These are phyloP conservation scores for Spathaspora passalidarum DNA, from an alignment of 805 yeast species.

Conservation along the genomic window DNA sequence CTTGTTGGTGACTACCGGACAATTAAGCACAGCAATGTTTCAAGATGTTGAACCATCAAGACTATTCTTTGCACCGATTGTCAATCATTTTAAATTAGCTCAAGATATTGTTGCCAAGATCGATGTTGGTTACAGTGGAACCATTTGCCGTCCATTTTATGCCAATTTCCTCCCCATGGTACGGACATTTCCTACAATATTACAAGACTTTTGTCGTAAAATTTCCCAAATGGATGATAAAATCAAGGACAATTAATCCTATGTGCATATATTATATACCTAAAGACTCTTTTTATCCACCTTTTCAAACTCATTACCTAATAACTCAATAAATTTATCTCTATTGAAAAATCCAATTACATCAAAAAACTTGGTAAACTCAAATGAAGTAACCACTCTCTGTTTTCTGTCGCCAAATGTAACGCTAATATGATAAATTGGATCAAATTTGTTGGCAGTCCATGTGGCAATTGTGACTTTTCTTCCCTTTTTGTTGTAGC, in stretches of 20 bases:
- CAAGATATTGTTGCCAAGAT: slow-evolving; percentile 27
- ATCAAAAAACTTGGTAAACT: slow-evolving; percentile 44
- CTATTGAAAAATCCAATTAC: slow-evolving; percentile 35
- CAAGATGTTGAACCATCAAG: slow-evolving; percentile 40
- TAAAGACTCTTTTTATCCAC: slow-evolving; percentile 12
- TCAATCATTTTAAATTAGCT: slow-evolving; percentile 38
- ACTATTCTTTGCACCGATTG: slow-evolving; percentile 47
- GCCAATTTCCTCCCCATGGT: slow-evolving; percentile 43
- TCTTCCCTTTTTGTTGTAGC: slow-evolving; percentile 28
- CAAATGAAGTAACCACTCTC: slow-evolving; percentile 19
- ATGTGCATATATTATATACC: background rate
- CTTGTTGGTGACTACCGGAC: slow-evolving; percentile 49
- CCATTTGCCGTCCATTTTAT: slow-evolving; percentile 45
- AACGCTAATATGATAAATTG: slow-evolving; percentile 40
- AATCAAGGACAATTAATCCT: slow-evolving; percentile 14
- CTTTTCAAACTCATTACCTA: slow-evolving; percentile 11
- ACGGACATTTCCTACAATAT: slow-evolving; percentile 37
- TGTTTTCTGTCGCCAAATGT: slow-evolving; percentile 22
- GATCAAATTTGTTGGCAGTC: slow-evolving; percentile 41
- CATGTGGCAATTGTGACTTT: slow-evolving; percentile 39
- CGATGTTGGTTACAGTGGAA: slow-evolving; percentile 39
- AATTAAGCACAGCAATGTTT: slow-evolving; percentile 48
- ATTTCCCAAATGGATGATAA: slow-evolving; percentile 38
- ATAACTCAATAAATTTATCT: slow-evolving; percentile 14
- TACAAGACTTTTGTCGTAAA: slow-evolving; percentile 35